Evolutionary conservation across 225 moss, liverwort and hornwort species (phyloP), one percentile per base, ranked within the genome.

Genomic region (Ulota crispa): DNA sequence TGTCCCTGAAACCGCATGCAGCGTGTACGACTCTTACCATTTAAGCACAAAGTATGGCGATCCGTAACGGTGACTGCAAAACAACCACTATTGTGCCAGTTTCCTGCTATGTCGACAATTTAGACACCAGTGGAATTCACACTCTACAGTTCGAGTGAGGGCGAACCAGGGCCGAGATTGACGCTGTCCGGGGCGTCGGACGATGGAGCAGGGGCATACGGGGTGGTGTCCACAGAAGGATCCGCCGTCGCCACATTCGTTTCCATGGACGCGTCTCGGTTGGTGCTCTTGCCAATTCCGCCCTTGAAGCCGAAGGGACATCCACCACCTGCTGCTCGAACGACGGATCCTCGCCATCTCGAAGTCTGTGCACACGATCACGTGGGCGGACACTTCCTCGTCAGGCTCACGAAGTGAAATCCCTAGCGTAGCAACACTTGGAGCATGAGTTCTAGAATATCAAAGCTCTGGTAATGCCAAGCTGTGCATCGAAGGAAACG

Each of bases 291-390:
- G 78, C 80, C 47, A 53, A 70, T 42, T 3, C 83, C 80, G 69
- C 78, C 62, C 80, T 89, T 86, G 84, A 94, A 92, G 42, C 89
- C 91, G n/a, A 94, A 92, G 11, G 94, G 94, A 83, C 94, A 94
- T 50, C 77, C 80, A 36, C 89, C 80, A 36, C 89, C 83, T 8
- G 90, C 81, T 21, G 92, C 89, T 61, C 83, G 86, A 32, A 85
- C 84, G 3, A 52, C 57, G 18, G 59, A 59, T 37, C 72, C 32
- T 34, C 59, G 73, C 70, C 83, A 21, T 81, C 57, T 83, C 32
- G 80, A 34, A 70, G 36, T 54, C 89, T 89, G 82, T 42, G 52
- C 68, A 81, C 59, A 84, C 15, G n/a, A 47, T 31, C 43, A 55
- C n/a, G 52, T 74, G 19, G 31, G 27, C 20, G 39, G 61, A 75